Percentiles rank a stretch among this genome's conserved stretches.
Evolutionary conservation across 2,329 filamentous ascomycete species (phyloP).

Genomic region (Verruconis gallopava): DNA sequence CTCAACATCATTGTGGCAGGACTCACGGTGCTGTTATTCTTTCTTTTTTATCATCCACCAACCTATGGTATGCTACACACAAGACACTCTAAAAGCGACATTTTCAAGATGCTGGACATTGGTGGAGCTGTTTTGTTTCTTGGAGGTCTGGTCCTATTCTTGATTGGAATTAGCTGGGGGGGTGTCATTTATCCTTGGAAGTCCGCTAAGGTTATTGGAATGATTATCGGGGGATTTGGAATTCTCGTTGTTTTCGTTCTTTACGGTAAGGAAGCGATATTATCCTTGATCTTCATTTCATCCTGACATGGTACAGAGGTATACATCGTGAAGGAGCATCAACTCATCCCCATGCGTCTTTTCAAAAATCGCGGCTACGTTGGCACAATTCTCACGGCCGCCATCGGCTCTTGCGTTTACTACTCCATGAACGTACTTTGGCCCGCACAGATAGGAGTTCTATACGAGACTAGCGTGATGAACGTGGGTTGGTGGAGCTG

Average conservation of each 20-base stretch:
- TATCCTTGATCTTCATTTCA: neutral
- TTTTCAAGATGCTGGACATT: slow-evolving; percentile 35
- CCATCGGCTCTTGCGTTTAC: slow-evolving; percentile 27
- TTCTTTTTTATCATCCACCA: slow-evolving; percentile 20
- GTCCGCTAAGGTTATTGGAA: slow-evolving; percentile 4
- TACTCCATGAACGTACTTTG: slow-evolving; percentile 33
- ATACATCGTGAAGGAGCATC: slow-evolving; percentile 23
- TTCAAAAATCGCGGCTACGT: slow-evolving; percentile 29
- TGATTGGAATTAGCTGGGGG: slow-evolving; percentile 35
- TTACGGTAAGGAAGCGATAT: slow-evolving; percentile 16
- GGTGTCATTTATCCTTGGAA: slow-evolving; percentile 16
- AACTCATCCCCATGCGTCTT: slow-evolving; percentile 31
- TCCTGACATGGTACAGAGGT: neutral
- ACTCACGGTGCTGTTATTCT: slow-evolving; percentile 18
- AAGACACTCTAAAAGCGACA: slow-evolving; percentile 15
- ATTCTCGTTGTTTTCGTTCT: slow-evolving; percentile 23
- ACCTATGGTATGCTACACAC: slow-evolving; percentile 20
- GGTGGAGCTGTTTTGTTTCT: slow-evolving; percentile 34
- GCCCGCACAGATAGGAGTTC: slow-evolving; percentile 27
- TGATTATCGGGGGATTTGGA: slow-evolving; percentile 24
- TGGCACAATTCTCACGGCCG: slow-evolving; percentile 27
- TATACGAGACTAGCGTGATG: slow-evolving; percentile 28
- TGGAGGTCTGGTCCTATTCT: slow-evolving; percentile 31
- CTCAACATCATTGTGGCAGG: slow-evolving; percentile 19
- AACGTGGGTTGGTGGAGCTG: slow-evolving; percentile 25